Evolutionary conservation across 2,329 filamentous ascomycete genomes (phyloP).

Genomic region (Neofusicoccum laricinum): DNA sequence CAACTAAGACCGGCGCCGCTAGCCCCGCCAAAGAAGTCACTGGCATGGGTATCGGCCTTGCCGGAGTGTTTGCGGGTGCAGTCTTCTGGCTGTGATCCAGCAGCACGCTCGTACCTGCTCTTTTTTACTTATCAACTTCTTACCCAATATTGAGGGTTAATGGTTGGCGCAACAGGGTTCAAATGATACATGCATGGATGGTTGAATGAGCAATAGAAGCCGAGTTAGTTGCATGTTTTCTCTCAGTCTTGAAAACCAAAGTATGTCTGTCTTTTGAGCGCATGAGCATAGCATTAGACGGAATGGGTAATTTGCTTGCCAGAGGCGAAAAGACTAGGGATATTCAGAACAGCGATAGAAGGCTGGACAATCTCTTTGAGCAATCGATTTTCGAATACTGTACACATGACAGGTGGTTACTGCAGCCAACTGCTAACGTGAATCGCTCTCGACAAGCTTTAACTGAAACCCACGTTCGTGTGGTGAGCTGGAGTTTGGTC

Average conservation of each 20-base stretch:
- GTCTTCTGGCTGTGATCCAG: conserved; percentile 30
- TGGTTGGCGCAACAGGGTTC: not conserved
- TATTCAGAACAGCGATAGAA: not conserved
- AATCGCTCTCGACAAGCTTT: no score
- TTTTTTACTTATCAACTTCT: conserved; percentile 41
- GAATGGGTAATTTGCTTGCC: not conserved
- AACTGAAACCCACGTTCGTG: no score
- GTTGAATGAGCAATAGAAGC: not conserved
- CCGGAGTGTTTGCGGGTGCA: conserved; percentile 24
- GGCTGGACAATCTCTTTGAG: not conserved
- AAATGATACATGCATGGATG: not conserved
- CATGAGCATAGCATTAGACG: not conserved
- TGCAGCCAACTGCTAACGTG: no score
- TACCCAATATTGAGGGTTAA: conserved; percentile 39
- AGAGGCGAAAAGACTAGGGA: not conserved
- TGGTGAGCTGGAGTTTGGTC: no score
- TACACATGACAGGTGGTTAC: no score
- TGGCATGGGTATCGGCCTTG: conserved; percentile 22
- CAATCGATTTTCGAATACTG: not conserved
- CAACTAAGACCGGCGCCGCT: conserved; percentile 22
- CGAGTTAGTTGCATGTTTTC: not conserved
- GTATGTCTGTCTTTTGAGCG: not conserved
- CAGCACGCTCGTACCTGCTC: conserved; percentile 28
- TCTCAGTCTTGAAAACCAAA: not conserved
- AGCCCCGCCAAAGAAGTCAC: conserved; percentile 24